A percentile compares a stretch with the other conserved stretches of the same genome.
phyloP scores from a whole-genome alignment of 2,329 filamentous ascomycete species.

The Colletotrichum chlorophyti region DNA sequence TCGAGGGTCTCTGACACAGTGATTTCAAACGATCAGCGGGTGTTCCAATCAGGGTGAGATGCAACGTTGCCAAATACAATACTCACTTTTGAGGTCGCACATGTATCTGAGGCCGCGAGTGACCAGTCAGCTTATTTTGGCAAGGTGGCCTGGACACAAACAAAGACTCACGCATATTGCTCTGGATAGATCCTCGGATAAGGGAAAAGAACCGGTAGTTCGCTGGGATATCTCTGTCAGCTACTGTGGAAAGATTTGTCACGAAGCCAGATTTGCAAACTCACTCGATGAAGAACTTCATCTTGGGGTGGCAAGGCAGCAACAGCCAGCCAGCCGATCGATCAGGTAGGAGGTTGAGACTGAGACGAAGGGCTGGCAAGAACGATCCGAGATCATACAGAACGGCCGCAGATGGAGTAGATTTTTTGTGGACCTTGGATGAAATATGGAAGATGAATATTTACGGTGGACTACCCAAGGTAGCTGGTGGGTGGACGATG shows the following conservation, averaged over 20 bases:
- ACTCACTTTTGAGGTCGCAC: slow-evolving; percentile 62
- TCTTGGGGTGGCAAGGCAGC: background rate
- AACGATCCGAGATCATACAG: background rate
- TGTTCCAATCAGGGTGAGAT: background rate
- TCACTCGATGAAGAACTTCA: slow-evolving; percentile 32
- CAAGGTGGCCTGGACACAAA: background rate
- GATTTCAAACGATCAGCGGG: background rate
- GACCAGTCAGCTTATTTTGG: slow-evolving; percentile 10
- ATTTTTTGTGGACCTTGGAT: too few species aligned
- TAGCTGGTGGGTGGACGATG: too few species aligned
- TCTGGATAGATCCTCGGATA: slow-evolving; percentile 67
- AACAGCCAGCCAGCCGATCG: background rate
- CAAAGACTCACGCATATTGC: slow-evolving; percentile 58
- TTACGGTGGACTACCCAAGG: too few species aligned
- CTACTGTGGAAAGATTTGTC: background rate
- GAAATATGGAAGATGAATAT: too few species aligned
- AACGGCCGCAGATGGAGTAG: too few species aligned
- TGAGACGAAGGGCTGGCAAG: background rate
- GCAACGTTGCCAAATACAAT: background rate
- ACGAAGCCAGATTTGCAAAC: background rate
- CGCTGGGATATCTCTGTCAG: slow-evolving; percentile 43
- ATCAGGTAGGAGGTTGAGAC: background rate
- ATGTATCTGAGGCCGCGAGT: slow-evolving; percentile 51
- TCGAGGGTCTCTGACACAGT: slow-evolving; percentile 75
- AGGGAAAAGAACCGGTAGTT: slow-evolving; percentile 63